Evolutionary conservation across 768 basidiomycete genomes (phyloP).

Genomic region (Suillus subalutaceus): DNA sequence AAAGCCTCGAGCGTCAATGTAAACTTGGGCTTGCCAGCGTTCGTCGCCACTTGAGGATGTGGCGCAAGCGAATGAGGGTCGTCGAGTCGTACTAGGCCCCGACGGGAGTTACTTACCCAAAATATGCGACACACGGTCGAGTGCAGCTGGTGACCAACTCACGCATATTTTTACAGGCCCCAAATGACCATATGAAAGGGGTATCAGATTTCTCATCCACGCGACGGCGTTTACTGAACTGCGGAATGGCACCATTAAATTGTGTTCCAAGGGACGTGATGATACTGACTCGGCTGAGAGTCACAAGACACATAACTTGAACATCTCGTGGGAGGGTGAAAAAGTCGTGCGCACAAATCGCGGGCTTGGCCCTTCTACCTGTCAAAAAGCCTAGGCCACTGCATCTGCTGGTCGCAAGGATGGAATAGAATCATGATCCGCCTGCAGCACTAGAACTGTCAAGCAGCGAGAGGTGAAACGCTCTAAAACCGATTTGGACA

Average conservation of each 20-base stretch:
- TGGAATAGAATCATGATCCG: neutral
- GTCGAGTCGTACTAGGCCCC: neutral
- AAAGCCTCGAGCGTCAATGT: neutral
- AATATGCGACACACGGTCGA: neutral
- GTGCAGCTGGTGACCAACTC: neutral
- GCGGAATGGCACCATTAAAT: neutral
- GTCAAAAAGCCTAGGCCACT: neutral
- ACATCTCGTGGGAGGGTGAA: neutral
- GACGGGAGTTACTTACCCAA: neutral
- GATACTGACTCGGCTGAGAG: neutral
- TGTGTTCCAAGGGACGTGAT: neutral
- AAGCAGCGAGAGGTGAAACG: neutral
- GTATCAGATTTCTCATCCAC: constrained; percentile 2
- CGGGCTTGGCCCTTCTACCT: neutral
- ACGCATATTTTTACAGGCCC: constrained; percentile 2
- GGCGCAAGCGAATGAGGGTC: neutral
- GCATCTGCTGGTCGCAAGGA: neutral
- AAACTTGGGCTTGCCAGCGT: neutral
- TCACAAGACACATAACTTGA: neutral
- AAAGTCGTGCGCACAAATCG: constrained; percentile 3
- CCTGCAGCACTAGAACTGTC: neutral
- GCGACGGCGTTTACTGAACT: constrained; percentile 3
- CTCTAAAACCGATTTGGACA: neutral
- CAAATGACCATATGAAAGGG: constrained; percentile 1
- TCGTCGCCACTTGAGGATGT: neutral